Evolutionary conservation across 2,329 filamentous ascomycete genomes (phyloP).

Genomic region (Decorospora gaudefroyi): DNA sequence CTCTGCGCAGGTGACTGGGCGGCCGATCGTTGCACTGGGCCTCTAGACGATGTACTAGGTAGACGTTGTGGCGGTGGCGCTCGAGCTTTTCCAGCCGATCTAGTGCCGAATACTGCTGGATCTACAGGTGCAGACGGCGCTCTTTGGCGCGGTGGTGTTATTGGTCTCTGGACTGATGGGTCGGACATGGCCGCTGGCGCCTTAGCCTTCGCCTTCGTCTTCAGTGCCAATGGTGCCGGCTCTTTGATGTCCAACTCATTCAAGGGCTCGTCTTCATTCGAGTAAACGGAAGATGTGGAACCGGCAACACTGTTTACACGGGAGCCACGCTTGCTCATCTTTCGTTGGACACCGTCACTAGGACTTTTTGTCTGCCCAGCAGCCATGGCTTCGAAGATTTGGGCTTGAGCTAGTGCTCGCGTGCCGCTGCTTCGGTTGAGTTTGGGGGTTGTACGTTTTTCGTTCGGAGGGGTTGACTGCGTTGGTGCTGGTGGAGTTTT

Average conservation of each 20-base stretch:
- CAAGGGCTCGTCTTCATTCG: constrained; percentile 5
- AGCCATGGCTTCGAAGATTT: constrained; percentile 38
- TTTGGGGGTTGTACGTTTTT: constrained; percentile 30
- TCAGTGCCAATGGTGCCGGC: constrained; percentile 6
- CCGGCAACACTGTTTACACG: constrained; percentile 9
- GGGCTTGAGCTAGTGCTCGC: constrained; percentile 36
- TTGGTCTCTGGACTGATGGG: neutral
- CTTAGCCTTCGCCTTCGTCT: constrained; percentile 3
- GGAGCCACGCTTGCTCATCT: constrained; percentile 9
- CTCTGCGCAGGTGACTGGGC: neutral
- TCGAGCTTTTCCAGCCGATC: neutral
- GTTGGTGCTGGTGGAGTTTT: neutral
- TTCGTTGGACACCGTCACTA: neutral
- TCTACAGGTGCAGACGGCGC: constrained; percentile 5
- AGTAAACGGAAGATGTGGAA: constrained; percentile 5
- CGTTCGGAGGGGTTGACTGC: constrained; percentile 3
- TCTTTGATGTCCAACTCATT: neutral
- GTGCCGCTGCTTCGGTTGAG: constrained; percentile 30
- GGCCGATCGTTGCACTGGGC: neutral
- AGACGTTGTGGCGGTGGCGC: constrained; percentile 1
- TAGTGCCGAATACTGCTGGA: constrained; percentile 6
- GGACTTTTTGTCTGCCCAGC: constrained; percentile 18
- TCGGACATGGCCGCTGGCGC: neutral
- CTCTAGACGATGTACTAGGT: neutral
- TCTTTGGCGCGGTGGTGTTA: constrained; percentile 12